Evolutionary conservation across 2,329 filamentous ascomycete species (phyloP), one percentile per base, ranked within the genome.

Genomic region (Blumeria graminis): DNA sequence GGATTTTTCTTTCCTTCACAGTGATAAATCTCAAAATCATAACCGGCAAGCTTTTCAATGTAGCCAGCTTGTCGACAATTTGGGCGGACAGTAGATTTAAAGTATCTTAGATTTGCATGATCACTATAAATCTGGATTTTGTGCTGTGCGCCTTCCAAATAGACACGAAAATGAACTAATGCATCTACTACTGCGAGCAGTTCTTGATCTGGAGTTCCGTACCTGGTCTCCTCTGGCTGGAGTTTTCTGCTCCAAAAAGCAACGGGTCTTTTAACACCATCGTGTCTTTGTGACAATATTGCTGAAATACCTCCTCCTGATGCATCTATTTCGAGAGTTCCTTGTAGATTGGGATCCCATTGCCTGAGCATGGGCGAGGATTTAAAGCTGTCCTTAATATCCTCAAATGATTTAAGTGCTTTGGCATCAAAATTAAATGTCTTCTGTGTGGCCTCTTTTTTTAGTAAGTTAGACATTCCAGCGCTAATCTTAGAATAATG

Each of bases 11-110:
- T 38, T 18, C 33, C 34, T 22, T n/a, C 34, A n/a, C 38, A 54
- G 34, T 54, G 51, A 10, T 54, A 54, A 9, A 54, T 54, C 9
- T 54, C n/a, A 32, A 54, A 54, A 10, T 54, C 34, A 54, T 54
- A 54, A 1, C 34, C 51, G 3, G 51, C 33, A 1, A 54, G 34
- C 14, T 54, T 54, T 38, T 54, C 34, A 16, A 54, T 54, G 34
- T 54, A 54, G 5, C 34, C 34, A 11, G 51, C 33, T 54, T 54
- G 51, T 38, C 33, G 6, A 18, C 33, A 3, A 18, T 54, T 54
- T 14, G 51, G 34, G 28, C 51, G 33, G 6, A 54, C 4, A 18
- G 33, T 38, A 9, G 51, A 18, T 18, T 54, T 54, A 22, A 52
- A 34, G n/a, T 52, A 35, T 14, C 48, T 11, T 10, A 52, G 18